Evolutionary conservation across 495 filamentous ascomycete species (phyloP), one percentile per base, ranked within the genome.

Genomic region (Copromyces sp.): DNA sequence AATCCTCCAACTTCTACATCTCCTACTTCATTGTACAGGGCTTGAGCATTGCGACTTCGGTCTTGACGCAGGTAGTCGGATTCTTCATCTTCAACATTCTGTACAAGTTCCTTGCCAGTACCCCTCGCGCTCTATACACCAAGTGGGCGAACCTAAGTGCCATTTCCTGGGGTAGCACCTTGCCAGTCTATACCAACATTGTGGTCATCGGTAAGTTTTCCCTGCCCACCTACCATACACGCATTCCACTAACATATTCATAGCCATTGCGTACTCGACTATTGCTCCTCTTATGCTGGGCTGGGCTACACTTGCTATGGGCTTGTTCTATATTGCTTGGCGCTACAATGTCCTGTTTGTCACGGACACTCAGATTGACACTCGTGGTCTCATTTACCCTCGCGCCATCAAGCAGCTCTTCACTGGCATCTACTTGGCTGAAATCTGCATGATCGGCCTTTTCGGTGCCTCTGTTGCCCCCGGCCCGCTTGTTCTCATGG

Each of bases 271-370:
- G 29, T 99, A 99, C 80, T 91, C 94, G 39, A 90, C 89, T 79
- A 98, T 98, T 78, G 93, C 95, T 17, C 95, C 95, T 0, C 82
- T 98, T 59, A 91, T 98, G 77, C 84, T 98, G 65, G 93, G 90
- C 32, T 98, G 98, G 81, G 91, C 92, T 41, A 90, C 90, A 24
- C 85, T 98, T 69, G 95, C 93, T 72, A 85, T 98, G 72, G 90
- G 87, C 71, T 84, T 97, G 71, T 93, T 99, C 83, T 98, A 98
- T 82, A 84, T 97, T 68, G 94, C 95, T 71, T 98, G 93, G 88
- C 89, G 94, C 6, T 98, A 99, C 86, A 97, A 99, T 79, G 80
- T 98, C 77, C 87, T 99, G 68, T 99, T 96, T 81, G 93, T 97
- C 69, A 93, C 90, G 69, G 92, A 96, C 77, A 87, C 91, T 39